Percentiles rank a stretch among this genome's conserved stretches.
phyloP scores from a whole-genome alignment of 2,329 filamentous ascomycete genomes.

The Arthroderma sp. region DNA sequence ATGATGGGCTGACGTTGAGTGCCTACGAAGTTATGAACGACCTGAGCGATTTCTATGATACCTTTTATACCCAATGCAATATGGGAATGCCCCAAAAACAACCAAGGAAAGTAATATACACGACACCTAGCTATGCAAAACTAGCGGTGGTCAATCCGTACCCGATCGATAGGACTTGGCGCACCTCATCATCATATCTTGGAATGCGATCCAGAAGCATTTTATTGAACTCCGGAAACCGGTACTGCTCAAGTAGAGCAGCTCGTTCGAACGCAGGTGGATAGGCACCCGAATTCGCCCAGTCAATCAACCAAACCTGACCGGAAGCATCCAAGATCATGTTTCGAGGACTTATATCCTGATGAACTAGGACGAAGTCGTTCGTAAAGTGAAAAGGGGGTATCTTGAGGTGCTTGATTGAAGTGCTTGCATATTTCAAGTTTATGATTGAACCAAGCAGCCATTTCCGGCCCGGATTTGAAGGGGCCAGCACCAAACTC shows the following conservation, averaged over 20 bases:
- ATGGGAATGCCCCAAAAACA: no score
- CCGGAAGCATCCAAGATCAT: conserved; percentile 24
- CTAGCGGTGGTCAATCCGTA: conserved; percentile 13
- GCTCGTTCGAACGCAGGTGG: conserved; percentile 13
- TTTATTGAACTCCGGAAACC: conserved; percentile 14
- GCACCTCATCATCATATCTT: conserved; percentile 11
- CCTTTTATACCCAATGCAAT: no score
- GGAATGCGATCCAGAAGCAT: conserved; percentile 12
- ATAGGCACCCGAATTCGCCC: conserved; percentile 24
- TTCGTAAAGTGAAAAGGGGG: conserved; percentile 19
- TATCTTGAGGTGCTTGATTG: conserved; percentile 11
- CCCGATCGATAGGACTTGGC: conserved; percentile 12
- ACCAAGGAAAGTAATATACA: neutral
- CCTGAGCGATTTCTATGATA: no score
- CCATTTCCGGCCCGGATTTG: conserved; percentile 11
- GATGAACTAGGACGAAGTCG: conserved; percentile 22
- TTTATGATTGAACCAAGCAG: conserved; percentile 17
- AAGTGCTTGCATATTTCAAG: conserved; percentile 11
- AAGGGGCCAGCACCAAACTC: conserved; percentile 14
- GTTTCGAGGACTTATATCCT: conserved; percentile 23
- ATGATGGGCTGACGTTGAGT: conserved; percentile 31
- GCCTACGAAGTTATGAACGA: no score
- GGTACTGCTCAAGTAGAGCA: neutral
- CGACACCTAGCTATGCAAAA: conserved; percentile 7
- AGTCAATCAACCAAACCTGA: conserved; percentile 24